Evolutionary conservation across 345 rosid genomes (phyloP), one percentile per base, ranked within the genome.

Genomic region (Cochlearia excelsa): DNA sequence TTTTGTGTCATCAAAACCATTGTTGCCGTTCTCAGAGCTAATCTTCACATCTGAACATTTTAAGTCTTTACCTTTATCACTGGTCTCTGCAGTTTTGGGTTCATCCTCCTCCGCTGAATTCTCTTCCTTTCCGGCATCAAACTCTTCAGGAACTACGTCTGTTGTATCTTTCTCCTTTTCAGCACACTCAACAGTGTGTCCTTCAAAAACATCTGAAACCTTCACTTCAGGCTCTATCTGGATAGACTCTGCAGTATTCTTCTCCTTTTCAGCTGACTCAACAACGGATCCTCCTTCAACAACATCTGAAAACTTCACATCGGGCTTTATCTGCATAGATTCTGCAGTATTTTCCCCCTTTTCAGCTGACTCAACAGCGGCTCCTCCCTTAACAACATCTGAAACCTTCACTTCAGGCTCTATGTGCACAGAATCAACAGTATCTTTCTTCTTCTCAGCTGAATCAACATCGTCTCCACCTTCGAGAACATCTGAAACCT

Each of bases 1-100:
- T 50, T 83, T 81, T 59, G 49, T 73, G 65, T 65, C 70, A 65
- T 80, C 81, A 7, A 57, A 27, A 7, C 54, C 72, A 54, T 64
- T 52, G 38, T 54, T 16, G 63, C 59, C 67, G 37, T 73, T 78
- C 51, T 73, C 76, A 50, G 77, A 45, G 68, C 58, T 73, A 62
- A 64, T 11, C 43, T 70, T 73, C 48, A 61, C 71, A 55, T 65
- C 72, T 33, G 64, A 55, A 38, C 50, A 81, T 51, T 52, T 63
- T 29, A 70, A 57, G 54, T 47, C 62, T 57, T 74, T 81, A 56
- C 45, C 38, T 65, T 69, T 61, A 63, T 67, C 75, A 61, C 47
- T 52, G 54, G 65, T 75, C 75, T 71, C 78, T 4, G 53, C n/a
- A 59, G 66, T 44, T 43, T 33, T 81, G 65, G 47, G 60, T 56